Base-by-base conservation (phyloP, 495 filamentous ascomycete species). In the Eremomyces bilateralis region DNA sequence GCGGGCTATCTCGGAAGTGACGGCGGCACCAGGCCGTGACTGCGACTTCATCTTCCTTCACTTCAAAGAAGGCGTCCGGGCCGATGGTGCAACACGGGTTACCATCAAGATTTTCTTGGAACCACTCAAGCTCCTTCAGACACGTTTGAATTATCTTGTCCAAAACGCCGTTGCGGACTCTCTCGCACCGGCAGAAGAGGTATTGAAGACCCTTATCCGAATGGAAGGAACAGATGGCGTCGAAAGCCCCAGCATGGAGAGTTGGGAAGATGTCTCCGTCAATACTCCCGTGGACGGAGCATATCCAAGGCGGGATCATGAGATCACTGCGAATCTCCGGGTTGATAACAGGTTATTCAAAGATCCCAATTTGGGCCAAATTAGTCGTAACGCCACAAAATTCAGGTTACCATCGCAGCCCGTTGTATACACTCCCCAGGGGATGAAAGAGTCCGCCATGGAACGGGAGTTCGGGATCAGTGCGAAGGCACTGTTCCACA, bases 21-120 rank as follows among this genome's bases (percentile, higher is more conserved):
- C 83, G 15, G 78, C 80, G 27, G 81, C 83, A 8, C 71, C 78
- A 17, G 90, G 85, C 21, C 68, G 73, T 43, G 84, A 95, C 40
- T 92, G 80, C 49, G 88, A 97, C 52, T 90, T 84, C 50, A 65
- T 97, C 15, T 94, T 79, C 53, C 56, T 95, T 30, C 88, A 95
- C 47, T 59, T 90, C 5, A 73, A 74, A 37, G 62, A 69, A 27
- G 46, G 53, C 1, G 54, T 62, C n/a, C 65, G 71, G 21, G 61
- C 67, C 27, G 66, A 65, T 24, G 69, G 64, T 1, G 73, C 71
- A 18, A 69, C 74, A 1, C 63, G 80, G 29, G 67, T 94, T 34
- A 80, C 77, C 0, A 67, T 97, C 36, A 93, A 91, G 54, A 78
- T 75, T 1, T 97, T 93, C 61, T 64, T 97, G 6, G 88, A 97